Conservation (phyloP, 73 alveolate genomes). For the Paramecium primaurelia region DNA sequence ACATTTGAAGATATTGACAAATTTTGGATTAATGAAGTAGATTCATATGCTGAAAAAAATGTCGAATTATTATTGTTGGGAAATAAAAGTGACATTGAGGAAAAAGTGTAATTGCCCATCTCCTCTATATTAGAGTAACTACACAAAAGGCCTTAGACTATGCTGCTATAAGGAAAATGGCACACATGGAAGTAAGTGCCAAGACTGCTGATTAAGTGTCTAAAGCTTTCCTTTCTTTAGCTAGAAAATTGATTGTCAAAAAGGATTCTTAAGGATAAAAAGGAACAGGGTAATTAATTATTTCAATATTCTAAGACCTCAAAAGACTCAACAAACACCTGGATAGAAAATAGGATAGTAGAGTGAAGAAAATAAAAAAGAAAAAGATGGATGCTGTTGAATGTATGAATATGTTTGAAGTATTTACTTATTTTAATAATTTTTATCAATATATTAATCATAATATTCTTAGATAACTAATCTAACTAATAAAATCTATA, state of each 20-base stretch:
- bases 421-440: not conserved
- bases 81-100: conserved; percentile 56
- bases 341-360: not conserved
- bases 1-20: conserved; percentile 52
- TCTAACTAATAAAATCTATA: not conserved
- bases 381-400: not conserved
- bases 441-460: not conserved
- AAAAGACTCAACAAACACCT: not conserved
- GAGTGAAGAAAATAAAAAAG: not conserved
- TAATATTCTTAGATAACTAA: not conserved
- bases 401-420: not conserved
- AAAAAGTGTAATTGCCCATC: not conserved
- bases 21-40: conserved; percentile 63
- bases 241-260: conserved; percentile 46
- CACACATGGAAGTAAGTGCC: conserved; percentile 52
- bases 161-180: conserved; percentile 47
- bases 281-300: conserved; percentile 8
- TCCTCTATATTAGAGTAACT: conserved; percentile 27
- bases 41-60: conserved; percentile 60
- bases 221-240: conserved; percentile 42
- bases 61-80: conserved; percentile 54
- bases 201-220: conserved; percentile 56
- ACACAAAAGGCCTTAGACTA: conserved; percentile 53
- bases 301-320: not conserved
- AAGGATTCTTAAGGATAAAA: conserved; percentile 28